Base-by-base conservation (phyloP, 1,284 basidiomycete genomes). In the Baeospora myosura region DNA sequence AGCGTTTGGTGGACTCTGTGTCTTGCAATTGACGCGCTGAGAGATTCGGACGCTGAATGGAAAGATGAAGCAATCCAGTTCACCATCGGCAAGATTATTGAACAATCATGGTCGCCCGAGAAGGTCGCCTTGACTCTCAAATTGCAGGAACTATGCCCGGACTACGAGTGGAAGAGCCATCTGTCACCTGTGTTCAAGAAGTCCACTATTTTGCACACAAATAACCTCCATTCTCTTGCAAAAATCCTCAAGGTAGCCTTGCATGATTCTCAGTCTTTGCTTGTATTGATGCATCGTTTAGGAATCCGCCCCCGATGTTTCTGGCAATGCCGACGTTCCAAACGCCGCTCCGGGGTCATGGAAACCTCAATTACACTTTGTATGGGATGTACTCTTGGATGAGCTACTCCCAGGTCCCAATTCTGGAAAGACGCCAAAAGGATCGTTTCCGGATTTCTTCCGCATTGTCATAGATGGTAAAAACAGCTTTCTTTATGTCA, bases 351-450 rank as follows among this genome's bases (percentile, higher is more conserved):
- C 72, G 16, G 82, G 84, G 12, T 69, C 75, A 1, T 96, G 90
- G 89, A 94, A 89, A 56, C 81, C 93, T 41, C 85, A 94, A 55
- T 71, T 94, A 23, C 95, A 97, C 57, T 94, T 89, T 57, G 88
- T 87, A 20, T 98, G 95, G 95, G 79, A 85, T 51, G 64, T 81
- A 43, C 77, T 98, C 44, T 66, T 97, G 28, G 84, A 90, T 49
- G 69, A 71, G 38, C 78, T 92, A 48, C 75, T 95, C 41, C 69
- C 79, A 3, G 57, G 63, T 17, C 59, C 65, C 2, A 58, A 64
- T 42, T 58, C 67, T 10, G 49, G 56, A 22, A 54, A 56, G 23
- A 38, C 63, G 22, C 57, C 68, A 6, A 74, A 71, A 49, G 79
- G 83, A 6, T 78, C 84, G 1, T 93, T 97, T 62, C 79, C 84